Conservation (phyloP, 2,329 filamentous ascomycete species). For the Truncatella angustata region DNA sequence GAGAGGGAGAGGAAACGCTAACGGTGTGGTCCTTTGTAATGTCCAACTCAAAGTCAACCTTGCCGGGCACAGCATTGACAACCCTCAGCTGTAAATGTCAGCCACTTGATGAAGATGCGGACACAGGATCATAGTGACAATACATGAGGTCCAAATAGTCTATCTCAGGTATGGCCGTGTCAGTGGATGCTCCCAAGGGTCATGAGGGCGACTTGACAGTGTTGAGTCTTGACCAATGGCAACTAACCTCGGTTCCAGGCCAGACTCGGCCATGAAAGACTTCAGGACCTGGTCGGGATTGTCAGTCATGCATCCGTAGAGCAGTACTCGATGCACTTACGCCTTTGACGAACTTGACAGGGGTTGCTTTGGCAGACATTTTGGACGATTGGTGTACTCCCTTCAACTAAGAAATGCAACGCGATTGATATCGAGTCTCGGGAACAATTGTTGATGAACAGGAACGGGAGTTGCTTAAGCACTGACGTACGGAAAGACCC, state of each 20-base stretch:
- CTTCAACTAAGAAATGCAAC: too few species aligned
- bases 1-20: conserved; percentile 20
- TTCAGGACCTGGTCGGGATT: conserved; percentile 64
- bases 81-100: conserved; percentile 59
- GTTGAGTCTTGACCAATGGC: background rate
- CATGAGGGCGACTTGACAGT: background rate
- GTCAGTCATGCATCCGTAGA: conserved; percentile 18
- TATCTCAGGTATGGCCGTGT: conserved; percentile 16
- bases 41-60: conserved; percentile 73
- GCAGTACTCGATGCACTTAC: too few species aligned
- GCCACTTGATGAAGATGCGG: background rate
- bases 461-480: background rate
- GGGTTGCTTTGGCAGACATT: conserved; percentile 3
- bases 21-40: conserved; percentile 76
- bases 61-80: conserved; percentile 61
- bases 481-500: background rate
- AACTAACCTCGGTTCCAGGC: conserved; percentile 79
- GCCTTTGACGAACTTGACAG: conserved; percentile 56
- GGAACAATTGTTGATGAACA: background rate
- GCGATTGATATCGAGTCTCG: background rate
- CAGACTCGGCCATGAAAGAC: conserved; percentile 82
- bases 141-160: conserved; percentile 41
- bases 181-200: background rate
- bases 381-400: background rate
- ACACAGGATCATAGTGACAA: conserved; percentile 15